Evolutionary conservation across 2,329 filamentous ascomycete species (phyloP).

Genomic region (Hymenoscyphus repandus): DNA sequence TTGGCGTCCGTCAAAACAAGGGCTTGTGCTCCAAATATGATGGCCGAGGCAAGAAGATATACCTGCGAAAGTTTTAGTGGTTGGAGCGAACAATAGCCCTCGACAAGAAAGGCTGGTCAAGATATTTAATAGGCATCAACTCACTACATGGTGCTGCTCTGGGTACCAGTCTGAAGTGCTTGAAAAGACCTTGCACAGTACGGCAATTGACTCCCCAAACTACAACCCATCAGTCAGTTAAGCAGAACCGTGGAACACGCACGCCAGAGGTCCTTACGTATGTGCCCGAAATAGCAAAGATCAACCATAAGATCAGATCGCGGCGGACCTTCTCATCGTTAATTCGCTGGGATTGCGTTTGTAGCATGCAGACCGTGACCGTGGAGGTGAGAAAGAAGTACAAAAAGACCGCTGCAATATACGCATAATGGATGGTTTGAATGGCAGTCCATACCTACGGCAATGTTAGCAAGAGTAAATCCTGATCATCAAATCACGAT

Average conservation of each 20-base stretch:
- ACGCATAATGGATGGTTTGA: slow-evolving; percentile 48
- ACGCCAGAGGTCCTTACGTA: slow-evolving; percentile 41
- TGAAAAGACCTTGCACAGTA: slow-evolving; percentile 22
- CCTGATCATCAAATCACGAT: background rate
- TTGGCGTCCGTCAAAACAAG: slow-evolving; percentile 46
- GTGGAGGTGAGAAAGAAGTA: slow-evolving; percentile 51
- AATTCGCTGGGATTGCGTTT: slow-evolving; percentile 38
- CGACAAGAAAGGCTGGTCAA: slow-evolving; percentile 1
- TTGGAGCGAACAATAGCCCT: background rate
- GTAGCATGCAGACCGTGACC: slow-evolving; percentile 48
- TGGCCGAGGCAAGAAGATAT: slow-evolving; percentile 54
- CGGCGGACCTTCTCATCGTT: slow-evolving; percentile 37
- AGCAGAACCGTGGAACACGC: slow-evolving; percentile 29
- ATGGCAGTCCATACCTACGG: slow-evolving; percentile 19
- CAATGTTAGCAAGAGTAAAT: slow-evolving; percentile 6
- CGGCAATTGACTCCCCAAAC: slow-evolving; percentile 28
- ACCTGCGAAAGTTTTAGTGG: slow-evolving; percentile 34
- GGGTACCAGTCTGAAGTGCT: slow-evolving; percentile 20
- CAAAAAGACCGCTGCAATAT: slow-evolving; percentile 49
- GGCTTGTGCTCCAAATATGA: slow-evolving; percentile 59
- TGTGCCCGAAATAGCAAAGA: slow-evolving; percentile 31
- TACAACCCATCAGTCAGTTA: slow-evolving; percentile 27
- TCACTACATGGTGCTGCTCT: slow-evolving; percentile 30
- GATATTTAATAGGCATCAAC: slow-evolving; percentile 3
- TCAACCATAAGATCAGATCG: slow-evolving; percentile 38